Evolutionary conservation across 768 basidiomycete genomes (phyloP).

Genomic region (Leccinum boreale): DNA sequence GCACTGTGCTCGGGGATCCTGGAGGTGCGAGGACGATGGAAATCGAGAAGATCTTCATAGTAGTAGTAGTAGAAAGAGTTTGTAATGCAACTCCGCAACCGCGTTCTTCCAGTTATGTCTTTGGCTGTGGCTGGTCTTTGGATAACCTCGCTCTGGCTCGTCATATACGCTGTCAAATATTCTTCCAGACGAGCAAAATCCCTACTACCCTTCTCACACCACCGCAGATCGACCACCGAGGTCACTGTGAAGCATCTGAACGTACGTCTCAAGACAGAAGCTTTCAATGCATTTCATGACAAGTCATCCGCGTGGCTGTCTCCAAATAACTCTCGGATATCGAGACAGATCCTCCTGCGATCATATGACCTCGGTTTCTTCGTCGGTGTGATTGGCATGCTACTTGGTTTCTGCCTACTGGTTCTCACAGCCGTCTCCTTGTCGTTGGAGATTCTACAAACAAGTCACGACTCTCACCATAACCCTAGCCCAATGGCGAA

Average conservation of each 20-base stretch:
- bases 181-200: constrained; percentile 12
- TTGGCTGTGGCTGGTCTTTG: constrained; percentile 19
- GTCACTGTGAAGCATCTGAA: constrained; percentile 26
- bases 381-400: constrained; percentile 47
- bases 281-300: constrained; percentile 51
- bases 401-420: constrained; percentile 39
- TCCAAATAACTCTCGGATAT: constrained; percentile 22
- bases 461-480: neutral
- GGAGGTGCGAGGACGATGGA: constrained; percentile 69
- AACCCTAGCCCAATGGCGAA: constrained; percentile 8
- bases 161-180: constrained; percentile 26
- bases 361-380: constrained; percentile 53
- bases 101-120: constrained; percentile 17
- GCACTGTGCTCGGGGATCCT: constrained; percentile 57
- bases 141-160: constrained; percentile 22
- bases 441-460: constrained; percentile 12
- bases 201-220: constrained; percentile 21
- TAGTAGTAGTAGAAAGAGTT: constrained; percentile 16
- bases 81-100: neutral
- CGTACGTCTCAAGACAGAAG: constrained; percentile 44
- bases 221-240: constrained; percentile 17
- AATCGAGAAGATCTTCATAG: constrained; percentile 87
- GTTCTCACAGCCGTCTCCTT: constrained; percentile 31
- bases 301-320: constrained; percentile 35
- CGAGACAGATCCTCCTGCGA: constrained; percentile 27